These are phyloP conservation scores for Comarum palustre DNA, from an alignment of 306 rosid species.

Conservation along the genomic window DNA sequence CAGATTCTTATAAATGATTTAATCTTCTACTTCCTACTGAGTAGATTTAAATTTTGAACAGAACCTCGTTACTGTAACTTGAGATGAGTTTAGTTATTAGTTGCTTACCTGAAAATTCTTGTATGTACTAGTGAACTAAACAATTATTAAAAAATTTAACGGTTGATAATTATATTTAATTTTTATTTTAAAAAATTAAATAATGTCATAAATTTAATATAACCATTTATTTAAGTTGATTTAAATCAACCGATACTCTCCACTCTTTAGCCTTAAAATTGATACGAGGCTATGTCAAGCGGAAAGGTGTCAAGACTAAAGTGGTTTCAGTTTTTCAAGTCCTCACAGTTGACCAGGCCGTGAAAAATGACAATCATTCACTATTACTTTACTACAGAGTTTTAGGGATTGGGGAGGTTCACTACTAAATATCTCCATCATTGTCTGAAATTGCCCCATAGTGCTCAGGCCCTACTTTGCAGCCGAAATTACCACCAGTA, in stretches of 20 bases:
- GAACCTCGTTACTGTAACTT: conserved; percentile 3
- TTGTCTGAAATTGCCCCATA: neutral
- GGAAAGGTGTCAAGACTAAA: neutral
- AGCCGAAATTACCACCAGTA: neutral
- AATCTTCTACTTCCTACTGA: neutral
- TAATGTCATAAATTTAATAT: too few relatives aligned
- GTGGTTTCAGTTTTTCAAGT: neutral
- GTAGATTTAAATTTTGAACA: neutral
- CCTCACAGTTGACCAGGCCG: conserved; percentile 23
- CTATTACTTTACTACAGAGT: neutral
- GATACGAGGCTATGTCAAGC: conserved; percentile 3
- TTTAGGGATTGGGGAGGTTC: neutral
- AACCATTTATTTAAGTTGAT: too few relatives aligned
- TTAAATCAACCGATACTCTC: too few relatives aligned
- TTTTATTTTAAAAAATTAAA: too few relatives aligned
- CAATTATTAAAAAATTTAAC: too few relatives aligned
- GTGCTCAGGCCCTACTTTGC: neutral
- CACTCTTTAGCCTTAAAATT: conserved; percentile 6
- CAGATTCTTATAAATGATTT: neutral
- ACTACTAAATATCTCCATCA: neutral
- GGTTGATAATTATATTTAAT: too few relatives aligned
- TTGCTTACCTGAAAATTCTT: too few relatives aligned
- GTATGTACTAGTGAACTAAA: too few relatives aligned
- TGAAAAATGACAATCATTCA: conserved; percentile 8
- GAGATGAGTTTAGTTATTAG: neutral